Evolutionary conservation across 306 rosid genomes (phyloP).

Genomic region (Alnus rubra): DNA sequence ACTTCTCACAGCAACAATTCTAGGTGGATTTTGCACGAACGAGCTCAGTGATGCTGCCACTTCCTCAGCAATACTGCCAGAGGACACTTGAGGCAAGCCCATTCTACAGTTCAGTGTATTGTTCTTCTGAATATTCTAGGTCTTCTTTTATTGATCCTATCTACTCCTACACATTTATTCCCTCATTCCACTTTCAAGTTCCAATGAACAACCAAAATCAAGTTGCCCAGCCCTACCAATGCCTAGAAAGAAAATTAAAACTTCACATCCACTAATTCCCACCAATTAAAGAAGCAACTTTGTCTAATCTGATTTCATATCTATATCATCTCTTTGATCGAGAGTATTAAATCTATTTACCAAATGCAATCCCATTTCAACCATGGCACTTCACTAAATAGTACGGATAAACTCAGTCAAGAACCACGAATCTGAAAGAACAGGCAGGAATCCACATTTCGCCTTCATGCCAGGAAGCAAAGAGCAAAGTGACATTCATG

Average conservation of each 20-base stretch:
- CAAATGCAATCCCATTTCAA: conserved; percentile 8
- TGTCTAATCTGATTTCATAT: conserved; percentile 18
- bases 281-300: conserved; percentile 14
- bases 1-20: conserved; percentile 43
- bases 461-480: conserved; percentile 2
- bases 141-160: conserved; percentile 17
- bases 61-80: conserved; percentile 60
- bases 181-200: conserved; percentile 17
- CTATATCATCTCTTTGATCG: neutral
- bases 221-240: conserved; percentile 10
- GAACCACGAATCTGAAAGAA: conserved; percentile 5
- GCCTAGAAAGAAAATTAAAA: conserved; percentile 13
- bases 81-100: conserved; percentile 70
- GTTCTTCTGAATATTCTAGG: conserved; percentile 29
- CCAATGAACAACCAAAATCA: conserved; percentile 19
- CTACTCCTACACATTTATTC: conserved; percentile 4
- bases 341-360: conserved; percentile 1
- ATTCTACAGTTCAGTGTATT: conserved; percentile 31
- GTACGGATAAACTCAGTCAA: conserved; percentile 6
- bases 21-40: conserved; percentile 47
- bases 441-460: neutral
- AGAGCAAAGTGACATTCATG: neutral
- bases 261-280: conserved; percentile 14
- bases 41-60: conserved; percentile 52
- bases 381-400: neutral